Base-by-base conservation (phyloP, 345 rosid species). In the Cardamine occulta region DNA sequence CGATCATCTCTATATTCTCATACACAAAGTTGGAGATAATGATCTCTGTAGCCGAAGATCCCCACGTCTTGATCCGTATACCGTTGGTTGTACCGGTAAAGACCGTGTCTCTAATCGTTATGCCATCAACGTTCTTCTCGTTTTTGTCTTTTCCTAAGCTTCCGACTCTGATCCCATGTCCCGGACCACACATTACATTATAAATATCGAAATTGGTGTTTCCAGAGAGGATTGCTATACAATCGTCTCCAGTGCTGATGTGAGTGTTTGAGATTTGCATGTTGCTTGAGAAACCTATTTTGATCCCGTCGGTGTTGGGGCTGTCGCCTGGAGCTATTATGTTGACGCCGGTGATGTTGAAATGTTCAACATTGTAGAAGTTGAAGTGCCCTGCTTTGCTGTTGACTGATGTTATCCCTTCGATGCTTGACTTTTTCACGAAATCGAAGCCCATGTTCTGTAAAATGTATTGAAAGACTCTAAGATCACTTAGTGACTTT, bases 241-340 rank as follows among this genome's bases (percentile, higher is more conserved):
- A 89, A 55, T 91, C 94, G 26, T 89, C 91, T 0, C 91, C 97
- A 0, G 94, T 89, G 11, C 68, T 52, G 11, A 91, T 85, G 2
- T 6, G 8, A 13, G 81, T 80, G 15, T 70, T 72, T 8, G 79
- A 32, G 39, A 89, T 75, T n/a, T 75, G 82, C 14, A 91, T 80
- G 6, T 42, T 37, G 54, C 72, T 74, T 68, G 94, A 88, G 18
- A 68, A 73, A 57, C 88, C 87, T 34, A 87, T 81, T 34, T 91
- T 91, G 65, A 91, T 75, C 3, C 97, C 90, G 7, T 74, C 78
- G 6, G 78, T 74, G 42, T 74, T 74, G 17, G 72, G 73, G 6
- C 78, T 74, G 1, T 66, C 23, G 7, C 68, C 39, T 7, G 74
- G 79, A 45, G 79, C 68, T 58, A 1, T 58, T 3, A 75, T 49